Evolutionary conservation across 805 yeast species (phyloP), one percentile per base, ranked within the genome.

Genomic region (Allodekkera sacchari): DNA sequence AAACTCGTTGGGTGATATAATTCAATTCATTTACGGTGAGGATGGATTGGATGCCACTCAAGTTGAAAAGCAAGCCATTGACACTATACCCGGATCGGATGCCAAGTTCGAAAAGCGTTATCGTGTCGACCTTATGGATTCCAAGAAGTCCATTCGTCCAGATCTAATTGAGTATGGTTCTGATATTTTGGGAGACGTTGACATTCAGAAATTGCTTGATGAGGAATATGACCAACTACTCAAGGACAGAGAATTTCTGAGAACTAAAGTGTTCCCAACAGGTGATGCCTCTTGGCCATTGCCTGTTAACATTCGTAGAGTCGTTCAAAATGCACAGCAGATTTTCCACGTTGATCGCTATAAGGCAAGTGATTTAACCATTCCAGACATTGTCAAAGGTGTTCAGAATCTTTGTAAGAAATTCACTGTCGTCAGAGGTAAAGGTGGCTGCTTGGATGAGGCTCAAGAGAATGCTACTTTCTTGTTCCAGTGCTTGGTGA

Each of bases 41-140:
- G 99, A 92, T 64, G 99, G 99, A 62, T 69, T 92, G 49, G 99
- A 92, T 67, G 98, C 95, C 52, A 83, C 96, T 18, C 94, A 88
- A 54, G 96, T 92, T 39, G 99, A 92, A 59, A 87, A 83, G 53
- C 99, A 92, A 63, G 74, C 95, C 8, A 74, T 92, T 35, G 98
- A 92, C 53, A 83, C 96, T 2, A 83, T 92, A 50, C 95, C 96
- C 22, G 96, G 96, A 11, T 81, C 95, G 9, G 84, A 83, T 55
- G 76, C 62, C 9, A 72, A 80, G 6, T 92, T 92, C 53, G 95
- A 81, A 45, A 71, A 68, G 50, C 76, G 88, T 40, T 92, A 83
- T 63, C 76, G 83, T 56, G 76, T 92, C 37, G 96, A 92, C 58
- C 67, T 92, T 27, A 74, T 89, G 71, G 83, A 75, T 44, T 63